A percentile compares a stretch with the other conserved stretches of the same genome.
Evolutionary conservation across 1,139 yeast species (phyloP).

Genomic region (Taiozyma sp.): DNA sequence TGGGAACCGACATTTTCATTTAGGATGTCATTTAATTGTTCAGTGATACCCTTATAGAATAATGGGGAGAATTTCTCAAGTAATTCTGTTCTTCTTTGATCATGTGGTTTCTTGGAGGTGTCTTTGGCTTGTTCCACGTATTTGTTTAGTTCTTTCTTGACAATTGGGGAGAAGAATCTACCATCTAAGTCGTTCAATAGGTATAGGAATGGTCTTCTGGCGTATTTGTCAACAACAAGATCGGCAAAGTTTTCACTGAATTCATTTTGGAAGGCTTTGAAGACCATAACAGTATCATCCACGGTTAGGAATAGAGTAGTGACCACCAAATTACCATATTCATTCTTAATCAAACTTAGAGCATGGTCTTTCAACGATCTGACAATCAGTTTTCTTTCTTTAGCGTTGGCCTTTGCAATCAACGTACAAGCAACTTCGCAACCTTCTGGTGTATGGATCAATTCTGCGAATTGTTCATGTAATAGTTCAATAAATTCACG

Average conservation of each 20-base stretch:
- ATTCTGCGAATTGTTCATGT: conserved; percentile 86
- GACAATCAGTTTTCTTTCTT: conserved; percentile 80
- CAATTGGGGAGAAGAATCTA: conserved; percentile 72
- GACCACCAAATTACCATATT: conserved; percentile 78
- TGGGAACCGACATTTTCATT: conserved; percentile 78
- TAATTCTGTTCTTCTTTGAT: conserved; percentile 67
- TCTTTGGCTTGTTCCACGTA: conserved; percentile 62
- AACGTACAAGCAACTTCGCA: conserved; percentile 81
- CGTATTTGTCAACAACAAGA: conserved; percentile 64
- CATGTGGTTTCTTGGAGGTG: conserved; percentile 84
- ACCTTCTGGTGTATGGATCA: conserved; percentile 94
- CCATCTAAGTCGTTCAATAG: conserved; percentile 76
- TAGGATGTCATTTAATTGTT: conserved; percentile 45
- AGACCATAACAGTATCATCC: conserved; percentile 85
- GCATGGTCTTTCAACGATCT: conserved; percentile 71
- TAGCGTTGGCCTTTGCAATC: conserved; percentile 81
- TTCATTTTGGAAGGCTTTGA: conserved; percentile 63
- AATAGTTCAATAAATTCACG: conserved; percentile 80
- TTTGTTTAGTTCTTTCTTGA: conserved; percentile 51
- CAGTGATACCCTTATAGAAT: conserved; percentile 50
- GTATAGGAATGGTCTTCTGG: conserved; percentile 86
- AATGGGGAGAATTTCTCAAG: conserved; percentile 60
- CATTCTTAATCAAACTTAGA: conserved; percentile 70
- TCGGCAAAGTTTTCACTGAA: conserved; percentile 53
- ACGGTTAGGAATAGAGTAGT: conserved; percentile 79